Evolutionary conservation across 2,329 filamentous ascomycete genomes (phyloP).

Genomic region (Colletotrichum simmondsii): DNA sequence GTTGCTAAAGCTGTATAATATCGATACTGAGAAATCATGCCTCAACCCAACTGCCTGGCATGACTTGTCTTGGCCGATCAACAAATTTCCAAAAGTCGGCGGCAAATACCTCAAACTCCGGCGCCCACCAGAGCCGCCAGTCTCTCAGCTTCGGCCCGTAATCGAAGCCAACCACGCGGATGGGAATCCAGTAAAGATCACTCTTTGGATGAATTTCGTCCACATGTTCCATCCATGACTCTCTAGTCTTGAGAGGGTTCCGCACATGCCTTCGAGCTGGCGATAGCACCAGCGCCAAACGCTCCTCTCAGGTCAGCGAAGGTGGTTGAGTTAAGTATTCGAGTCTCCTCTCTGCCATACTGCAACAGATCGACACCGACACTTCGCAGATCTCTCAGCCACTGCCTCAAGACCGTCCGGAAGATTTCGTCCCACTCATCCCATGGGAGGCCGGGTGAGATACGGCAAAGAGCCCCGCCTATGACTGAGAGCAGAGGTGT

Average conservation of each 20-base stretch:
- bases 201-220: conserved; percentile 2
- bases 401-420: conserved; percentile 34
- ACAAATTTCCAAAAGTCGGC: conserved; percentile 40
- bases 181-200: conserved; percentile 35
- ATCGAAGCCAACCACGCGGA: conserved; percentile 37
- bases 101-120: conserved; percentile 41
- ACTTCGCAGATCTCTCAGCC: conserved; percentile 30
- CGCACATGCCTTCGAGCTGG: not conserved
- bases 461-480: conserved; percentile 40
- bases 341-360: conserved; percentile 38
- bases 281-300: not conserved
- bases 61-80: conserved; percentile 21
- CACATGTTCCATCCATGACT: not conserved
- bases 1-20: not conserved
- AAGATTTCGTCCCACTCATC: conserved; percentile 37
- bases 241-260: not conserved
- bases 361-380: conserved; percentile 36
- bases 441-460: conserved; percentile 26
- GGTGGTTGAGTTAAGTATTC: conserved; percentile 19
- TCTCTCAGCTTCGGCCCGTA: conserved; percentile 25
- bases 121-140: conserved; percentile 40
- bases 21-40: not conserved
- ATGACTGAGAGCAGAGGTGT: conserved; percentile 39
- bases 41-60: conserved; percentile 43
- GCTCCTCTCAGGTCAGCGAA: conserved; percentile 4